These are phyloP conservation scores for Coffea humblotiana DNA, from an alignment of 305 asterid genomes.

Conservation along the genomic window DNA sequence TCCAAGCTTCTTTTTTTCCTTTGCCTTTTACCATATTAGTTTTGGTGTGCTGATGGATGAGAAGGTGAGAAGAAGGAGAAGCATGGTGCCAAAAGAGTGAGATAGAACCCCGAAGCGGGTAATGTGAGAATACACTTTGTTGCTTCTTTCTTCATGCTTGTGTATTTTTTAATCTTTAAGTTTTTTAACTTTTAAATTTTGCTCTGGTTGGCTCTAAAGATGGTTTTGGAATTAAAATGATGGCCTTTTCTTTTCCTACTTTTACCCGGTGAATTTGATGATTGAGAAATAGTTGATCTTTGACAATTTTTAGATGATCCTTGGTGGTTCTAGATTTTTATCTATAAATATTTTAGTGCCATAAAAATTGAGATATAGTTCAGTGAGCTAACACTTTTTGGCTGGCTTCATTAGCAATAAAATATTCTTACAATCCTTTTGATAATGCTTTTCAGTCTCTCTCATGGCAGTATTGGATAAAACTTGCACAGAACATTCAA, in stretches of 20 bases:
- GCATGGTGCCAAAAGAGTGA: constrained; percentile 42
- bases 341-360: no score
- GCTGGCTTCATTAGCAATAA: no score
- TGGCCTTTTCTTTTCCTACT: not conserved
- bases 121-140: not conserved
- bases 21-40: not conserved
- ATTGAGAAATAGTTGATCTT: not conserved
- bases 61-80: constrained; percentile 42
- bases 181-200: not conserved
- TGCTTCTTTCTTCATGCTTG: constrained; percentile 10
- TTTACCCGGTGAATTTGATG: not conserved
- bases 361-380: no score
- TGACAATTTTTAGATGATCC: no score
- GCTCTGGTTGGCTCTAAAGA: not conserved
- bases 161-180: not conserved
- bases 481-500: no score
- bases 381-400: no score
- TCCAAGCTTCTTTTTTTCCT: not conserved
- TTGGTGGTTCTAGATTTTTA: no score
- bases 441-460: no score
- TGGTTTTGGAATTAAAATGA: not conserved
- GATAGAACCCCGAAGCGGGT: constrained; percentile 60
- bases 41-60: not conserved
- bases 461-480: no score
- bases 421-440: no score